Conservation (phyloP, 371 early-diverging fungal species). For the Smittium culicis region DNA sequence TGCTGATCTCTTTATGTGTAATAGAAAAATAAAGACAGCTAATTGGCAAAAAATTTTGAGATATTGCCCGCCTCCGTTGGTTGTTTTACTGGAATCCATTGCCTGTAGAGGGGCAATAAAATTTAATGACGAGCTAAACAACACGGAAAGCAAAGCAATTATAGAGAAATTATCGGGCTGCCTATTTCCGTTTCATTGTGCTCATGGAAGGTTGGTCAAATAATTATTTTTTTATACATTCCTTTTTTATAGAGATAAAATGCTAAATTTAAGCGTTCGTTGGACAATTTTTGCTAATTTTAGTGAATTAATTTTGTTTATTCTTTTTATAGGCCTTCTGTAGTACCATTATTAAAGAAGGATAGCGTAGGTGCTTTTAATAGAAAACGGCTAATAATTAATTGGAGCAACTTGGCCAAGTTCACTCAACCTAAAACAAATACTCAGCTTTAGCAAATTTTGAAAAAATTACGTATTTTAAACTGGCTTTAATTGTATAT, state of each 20-base stretch:
- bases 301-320: neutral
- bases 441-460: too few relatives aligned
- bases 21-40: neutral
- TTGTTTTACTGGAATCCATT: slow-evolving; percentile 10
- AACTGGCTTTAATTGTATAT: too few relatives aligned
- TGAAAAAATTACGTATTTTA: too few relatives aligned
- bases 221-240: neutral
- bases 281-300: too few relatives aligned
- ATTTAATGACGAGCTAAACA: slow-evolving; percentile 5
- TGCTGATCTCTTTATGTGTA: neutral
- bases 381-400: neutral
- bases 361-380: neutral
- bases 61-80: slow-evolving; percentile 8
- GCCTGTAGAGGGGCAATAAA: slow-evolving; percentile 11
- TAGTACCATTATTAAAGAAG: neutral
- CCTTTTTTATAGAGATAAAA: neutral
- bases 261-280: too few relatives aligned
- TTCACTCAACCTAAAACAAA: too few relatives aligned
- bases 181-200: slow-evolving; percentile 11
- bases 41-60: slow-evolving; percentile 3
- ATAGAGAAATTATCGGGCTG: neutral
- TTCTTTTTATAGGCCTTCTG: slow-evolving; percentile 4
- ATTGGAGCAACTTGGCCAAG: too few relatives aligned
- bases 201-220: slow-evolving; percentile 13
- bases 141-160: neutral